These are phyloP conservation scores for Simplicillium aogashimaense DNA, from an alignment of 2,329 filamentous ascomycete genomes.

Conservation along the genomic window DNA sequence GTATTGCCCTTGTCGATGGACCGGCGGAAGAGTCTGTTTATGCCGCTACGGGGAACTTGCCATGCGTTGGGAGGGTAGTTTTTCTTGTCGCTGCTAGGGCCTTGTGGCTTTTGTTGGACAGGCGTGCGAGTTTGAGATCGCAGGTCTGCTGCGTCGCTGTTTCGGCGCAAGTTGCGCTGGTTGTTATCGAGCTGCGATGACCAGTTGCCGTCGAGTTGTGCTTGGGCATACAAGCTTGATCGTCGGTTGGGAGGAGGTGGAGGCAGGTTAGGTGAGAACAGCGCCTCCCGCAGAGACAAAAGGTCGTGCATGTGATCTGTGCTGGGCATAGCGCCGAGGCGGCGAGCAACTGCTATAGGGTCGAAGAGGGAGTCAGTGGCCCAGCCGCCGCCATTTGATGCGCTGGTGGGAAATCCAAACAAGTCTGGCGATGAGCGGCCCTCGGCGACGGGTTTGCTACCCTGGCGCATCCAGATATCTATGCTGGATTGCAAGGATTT, in stretches of 20 bases:
- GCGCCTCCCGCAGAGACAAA: slow-evolving; percentile 28
- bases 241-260: slow-evolving; percentile 40
- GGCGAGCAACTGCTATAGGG: slow-evolving; percentile 12
- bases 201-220: slow-evolving; percentile 7
- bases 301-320: slow-evolving; percentile 36
- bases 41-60: slow-evolving; percentile 32
- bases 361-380: slow-evolving; percentile 37
- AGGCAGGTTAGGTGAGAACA: slow-evolving; percentile 25
- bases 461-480: slow-evolving; percentile 50
- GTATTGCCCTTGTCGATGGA: slow-evolving; percentile 29
- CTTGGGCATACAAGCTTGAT: slow-evolving; percentile 42
- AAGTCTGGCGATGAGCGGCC: slow-evolving; percentile 37
- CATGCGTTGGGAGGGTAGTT: slow-evolving; percentile 41
- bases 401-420: slow-evolving; percentile 38
- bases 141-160: slow-evolving; percentile 5
- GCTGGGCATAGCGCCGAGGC: slow-evolving; percentile 13
- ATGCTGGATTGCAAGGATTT: slow-evolving; percentile 37
- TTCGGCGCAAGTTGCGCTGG: slow-evolving; percentile 5
- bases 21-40: slow-evolving; percentile 42
- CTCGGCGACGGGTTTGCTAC: slow-evolving; percentile 27
- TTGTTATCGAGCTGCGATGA: slow-evolving; percentile 7
- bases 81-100: slow-evolving; percentile 18
- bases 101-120: background rate
- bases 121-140: slow-evolving; percentile 3
- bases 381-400: slow-evolving; percentile 29